Conservation (phyloP, 129 eudicot species). For the Deinandra increscens region DNA sequence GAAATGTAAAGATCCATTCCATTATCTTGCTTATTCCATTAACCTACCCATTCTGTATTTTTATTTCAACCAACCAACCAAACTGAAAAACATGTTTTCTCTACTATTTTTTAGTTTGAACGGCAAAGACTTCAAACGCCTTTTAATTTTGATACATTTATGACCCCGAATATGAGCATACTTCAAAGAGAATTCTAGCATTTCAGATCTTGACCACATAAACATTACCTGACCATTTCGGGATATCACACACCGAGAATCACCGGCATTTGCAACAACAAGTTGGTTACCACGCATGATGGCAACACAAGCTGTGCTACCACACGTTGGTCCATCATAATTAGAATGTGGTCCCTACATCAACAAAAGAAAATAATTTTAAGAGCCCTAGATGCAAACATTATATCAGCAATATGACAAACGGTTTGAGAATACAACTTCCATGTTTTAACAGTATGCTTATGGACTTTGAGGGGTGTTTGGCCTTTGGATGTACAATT, state of each 20-base stretch:
- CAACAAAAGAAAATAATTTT: background rate
- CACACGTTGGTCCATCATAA: conserved; percentile 66
- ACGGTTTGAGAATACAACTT: background rate
- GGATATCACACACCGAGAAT: conserved; percentile 90
- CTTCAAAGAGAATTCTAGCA: background rate
- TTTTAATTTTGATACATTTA: background rate
- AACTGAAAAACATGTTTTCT: background rate
- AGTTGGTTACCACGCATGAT: conserved; percentile 55
- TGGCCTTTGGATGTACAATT: background rate
- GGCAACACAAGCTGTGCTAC: conserved; percentile 95
- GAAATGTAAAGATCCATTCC: no score
- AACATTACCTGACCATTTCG: conserved; percentile 73
- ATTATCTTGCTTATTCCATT: background rate
- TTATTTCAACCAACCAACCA: background rate
- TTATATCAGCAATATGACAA: background rate
- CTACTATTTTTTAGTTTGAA: background rate
- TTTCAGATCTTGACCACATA: conserved; percentile 9
- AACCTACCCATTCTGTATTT: background rate
- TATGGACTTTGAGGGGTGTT: background rate
- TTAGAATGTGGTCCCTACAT: conserved; percentile 59
- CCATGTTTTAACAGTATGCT: background rate
- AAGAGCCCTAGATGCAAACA: conserved; percentile 6
- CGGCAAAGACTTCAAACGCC: background rate
- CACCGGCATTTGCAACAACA: conserved; percentile 95
- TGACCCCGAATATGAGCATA: background rate